Evolutionary conservation across 169 alveolate species (phyloP).

Genomic region (Cryptosporidium parvum): DNA sequence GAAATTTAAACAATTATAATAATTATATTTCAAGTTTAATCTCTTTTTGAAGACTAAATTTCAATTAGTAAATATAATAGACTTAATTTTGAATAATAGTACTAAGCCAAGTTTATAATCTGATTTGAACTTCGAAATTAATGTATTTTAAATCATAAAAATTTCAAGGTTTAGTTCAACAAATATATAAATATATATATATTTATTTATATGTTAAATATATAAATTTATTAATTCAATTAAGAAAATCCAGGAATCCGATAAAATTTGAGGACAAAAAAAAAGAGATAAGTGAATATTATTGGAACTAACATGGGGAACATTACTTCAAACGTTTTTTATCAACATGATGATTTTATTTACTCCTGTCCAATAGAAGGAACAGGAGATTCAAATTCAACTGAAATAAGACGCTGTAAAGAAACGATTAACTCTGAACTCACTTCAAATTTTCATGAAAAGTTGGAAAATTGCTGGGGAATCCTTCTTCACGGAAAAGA

Average conservation of each 20-base stretch:
- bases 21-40: too few relatives aligned
- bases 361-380: constrained; percentile 62
- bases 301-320: constrained; percentile 33
- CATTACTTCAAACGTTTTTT: constrained; percentile 8
- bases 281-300: too few relatives aligned
- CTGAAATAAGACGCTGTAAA: constrained; percentile 37
- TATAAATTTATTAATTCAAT: too few relatives aligned
- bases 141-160: background rate
- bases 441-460: constrained; percentile 22
- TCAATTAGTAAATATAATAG: too few relatives aligned
- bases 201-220: too few relatives aligned
- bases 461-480: constrained; percentile 63
- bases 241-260: too few relatives aligned
- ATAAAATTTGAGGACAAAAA: too few relatives aligned
- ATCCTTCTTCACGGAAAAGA: constrained; percentile 54
- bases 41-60: background rate
- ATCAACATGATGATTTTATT: constrained; percentile 1
- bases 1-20: too few relatives aligned
- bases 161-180: background rate
- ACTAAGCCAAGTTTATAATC: background rate
- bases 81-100: too few relatives aligned
- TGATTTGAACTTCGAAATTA: background rate
- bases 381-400: constrained; percentile 30
- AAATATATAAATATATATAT: too few relatives aligned
- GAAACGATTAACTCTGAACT: constrained; percentile 22